Percentiles rank a stretch among this genome's conserved stretches.
Evolutionary conservation across 1,284 basidiomycete genomes (phyloP).

Genomic region (Sanghuangporus sanghuang): DNA sequence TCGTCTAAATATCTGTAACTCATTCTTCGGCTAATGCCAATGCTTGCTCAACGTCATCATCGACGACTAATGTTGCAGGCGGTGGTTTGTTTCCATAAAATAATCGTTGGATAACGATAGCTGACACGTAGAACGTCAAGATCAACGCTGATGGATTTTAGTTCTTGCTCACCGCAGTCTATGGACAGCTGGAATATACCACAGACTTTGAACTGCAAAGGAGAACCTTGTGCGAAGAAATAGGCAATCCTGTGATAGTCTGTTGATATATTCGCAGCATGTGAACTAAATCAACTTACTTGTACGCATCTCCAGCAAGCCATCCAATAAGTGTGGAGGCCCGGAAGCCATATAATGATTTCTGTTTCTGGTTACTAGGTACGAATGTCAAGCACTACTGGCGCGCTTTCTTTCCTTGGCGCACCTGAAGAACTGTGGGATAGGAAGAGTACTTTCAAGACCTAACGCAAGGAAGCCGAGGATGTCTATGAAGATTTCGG

Average conservation of each 20-base stretch:
- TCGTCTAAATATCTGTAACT: neutral
- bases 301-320: slow-evolving; percentile 78
- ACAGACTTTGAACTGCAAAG: slow-evolving; percentile 75
- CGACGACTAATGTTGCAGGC: slow-evolving; percentile 41
- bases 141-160: slow-evolving; percentile 10
- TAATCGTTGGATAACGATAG: slow-evolving; percentile 65
- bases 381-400: neutral
- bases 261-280: slow-evolving; percentile 17
- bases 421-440: slow-evolving; percentile 74
- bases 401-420: slow-evolving; percentile 12
- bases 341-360: slow-evolving; percentile 79
- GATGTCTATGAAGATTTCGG: slow-evolving; percentile 53
- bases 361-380: slow-evolving; percentile 66
- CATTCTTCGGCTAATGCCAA: slow-evolving; percentile 52
- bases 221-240: slow-evolving; percentile 67
- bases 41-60: slow-evolving; percentile 70
- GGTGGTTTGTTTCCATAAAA: slow-evolving; percentile 65
- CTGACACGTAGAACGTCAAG: slow-evolving; percentile 30
- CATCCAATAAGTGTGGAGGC: slow-evolving; percentile 78
- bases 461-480: slow-evolving; percentile 78
- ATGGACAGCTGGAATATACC: slow-evolving; percentile 77
- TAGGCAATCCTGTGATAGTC: slow-evolving; percentile 55
- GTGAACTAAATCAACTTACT: slow-evolving; percentile 41
- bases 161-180: slow-evolving; percentile 54
- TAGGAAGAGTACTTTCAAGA: slow-evolving; percentile 76